These are phyloP conservation scores for Paecilomyces variotii DNA, from an alignment of 2,329 filamentous ascomycete species.

Conservation along the genomic window DNA sequence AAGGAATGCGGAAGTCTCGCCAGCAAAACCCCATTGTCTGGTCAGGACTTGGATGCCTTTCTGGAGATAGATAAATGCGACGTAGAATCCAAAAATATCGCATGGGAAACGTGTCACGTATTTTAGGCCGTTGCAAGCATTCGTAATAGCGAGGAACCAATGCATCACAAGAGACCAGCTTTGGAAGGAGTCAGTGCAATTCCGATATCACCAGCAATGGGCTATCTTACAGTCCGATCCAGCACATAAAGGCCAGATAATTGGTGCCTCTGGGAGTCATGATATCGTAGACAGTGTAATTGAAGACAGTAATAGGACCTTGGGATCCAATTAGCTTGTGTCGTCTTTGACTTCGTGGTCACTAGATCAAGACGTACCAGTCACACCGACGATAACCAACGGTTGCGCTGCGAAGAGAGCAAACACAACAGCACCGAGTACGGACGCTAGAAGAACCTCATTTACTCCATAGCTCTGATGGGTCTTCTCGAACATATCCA, in stretches of 20 bases:
- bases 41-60: constrained; percentile 83
- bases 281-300: constrained; percentile 89
- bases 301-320: constrained; percentile 88
- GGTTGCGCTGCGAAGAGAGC: constrained; percentile 73
- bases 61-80: constrained; percentile 84
- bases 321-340: constrained; percentile 7
- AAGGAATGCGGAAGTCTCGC: constrained; percentile 61
- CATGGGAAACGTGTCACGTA: constrained; percentile 89
- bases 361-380: constrained; percentile 42
- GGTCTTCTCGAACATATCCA: constrained; percentile 91
- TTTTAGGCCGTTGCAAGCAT: constrained; percentile 78
- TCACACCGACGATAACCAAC: constrained; percentile 83
- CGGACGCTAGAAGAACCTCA: constrained; percentile 79
- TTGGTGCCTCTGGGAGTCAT: constrained; percentile 68
- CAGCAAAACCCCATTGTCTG: constrained; percentile 56
- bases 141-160: constrained; percentile 73
- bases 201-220: background rate
- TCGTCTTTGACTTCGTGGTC: background rate
- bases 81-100: constrained; percentile 91
- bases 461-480: constrained; percentile 80
- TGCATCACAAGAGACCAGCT: constrained; percentile 80
- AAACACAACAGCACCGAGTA: constrained; percentile 75
- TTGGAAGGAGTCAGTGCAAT: background rate
- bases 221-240: constrained; percentile 66
- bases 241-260: constrained; percentile 85